Evolutionary conservation across 169 alveolate genomes (phyloP).

Genomic region (Cryptosporidium viatorum): DNA sequence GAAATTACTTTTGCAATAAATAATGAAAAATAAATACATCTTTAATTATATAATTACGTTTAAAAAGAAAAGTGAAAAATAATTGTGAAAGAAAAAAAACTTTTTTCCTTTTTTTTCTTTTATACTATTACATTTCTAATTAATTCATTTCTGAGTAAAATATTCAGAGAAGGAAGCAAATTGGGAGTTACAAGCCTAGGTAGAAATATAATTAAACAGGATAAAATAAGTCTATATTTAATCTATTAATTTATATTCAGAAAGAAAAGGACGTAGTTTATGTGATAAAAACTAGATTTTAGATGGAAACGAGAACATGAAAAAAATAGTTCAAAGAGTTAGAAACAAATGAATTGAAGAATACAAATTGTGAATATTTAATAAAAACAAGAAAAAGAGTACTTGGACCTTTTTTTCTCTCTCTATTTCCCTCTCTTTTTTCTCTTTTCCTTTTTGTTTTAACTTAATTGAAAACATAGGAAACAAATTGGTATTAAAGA

Average conservation of each 20-base stretch:
- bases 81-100: too few relatives aligned
- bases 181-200: background rate
- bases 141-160: background rate
- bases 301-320: background rate
- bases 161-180: background rate
- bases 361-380: background rate
- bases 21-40: slow-evolving; percentile 11
- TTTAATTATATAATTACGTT: background rate
- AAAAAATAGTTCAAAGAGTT: background rate
- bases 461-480: too few relatives aligned
- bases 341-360: background rate
- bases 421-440: too few relatives aligned
- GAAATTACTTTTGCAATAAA: background rate
- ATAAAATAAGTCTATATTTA: too few relatives aligned
- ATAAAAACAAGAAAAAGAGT: too few relatives aligned
- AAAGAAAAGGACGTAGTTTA: background rate
- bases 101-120: too few relatives aligned
- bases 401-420: too few relatives aligned
- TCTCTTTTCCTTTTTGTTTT: background rate
- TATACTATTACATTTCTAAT: too few relatives aligned
- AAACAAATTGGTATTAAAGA: background rate
- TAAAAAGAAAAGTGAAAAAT: too few relatives aligned
- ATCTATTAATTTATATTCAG: background rate
- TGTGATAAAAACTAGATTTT: background rate
- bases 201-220: too few relatives aligned